phyloP scores from a whole-genome alignment of 75 land plant species.

The Pinus tabuliformis region DNA sequence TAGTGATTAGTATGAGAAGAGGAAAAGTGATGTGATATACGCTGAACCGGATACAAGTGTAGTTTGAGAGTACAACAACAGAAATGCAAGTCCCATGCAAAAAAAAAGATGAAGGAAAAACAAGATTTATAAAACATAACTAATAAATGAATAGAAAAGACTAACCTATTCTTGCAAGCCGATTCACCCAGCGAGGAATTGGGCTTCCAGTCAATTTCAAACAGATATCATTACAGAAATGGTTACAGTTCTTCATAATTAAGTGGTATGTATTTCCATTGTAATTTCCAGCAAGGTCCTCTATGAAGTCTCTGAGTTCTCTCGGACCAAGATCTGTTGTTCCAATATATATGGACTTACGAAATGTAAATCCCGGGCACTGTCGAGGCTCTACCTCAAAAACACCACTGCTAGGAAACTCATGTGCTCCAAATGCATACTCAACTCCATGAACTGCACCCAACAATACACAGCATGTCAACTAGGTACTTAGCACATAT shows the following conservation, averaged over 20 bases:
- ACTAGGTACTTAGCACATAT: not conserved
- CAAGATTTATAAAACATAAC: not conserved
- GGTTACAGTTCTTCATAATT: constrained; percentile 50
- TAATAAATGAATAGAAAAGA: not conserved
- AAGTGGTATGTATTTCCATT: constrained; percentile 43
- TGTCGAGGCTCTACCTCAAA: constrained; percentile 45
- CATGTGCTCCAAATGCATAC: constrained; percentile 57
- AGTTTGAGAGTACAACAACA: no score
- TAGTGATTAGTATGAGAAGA: not conserved
- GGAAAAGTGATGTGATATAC: not conserved
- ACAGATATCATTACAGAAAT: constrained; percentile 48
- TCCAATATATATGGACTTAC: constrained; percentile 43
- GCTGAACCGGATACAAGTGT: no score
- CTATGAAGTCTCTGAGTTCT: constrained; percentile 29
- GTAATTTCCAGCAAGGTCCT: constrained; percentile 24
- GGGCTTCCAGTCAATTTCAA: constrained; percentile 23
- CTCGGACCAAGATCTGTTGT: constrained; percentile 17
- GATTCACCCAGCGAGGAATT: constrained; percentile 51
- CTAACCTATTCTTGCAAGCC: constrained; percentile 45
- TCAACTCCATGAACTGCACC: constrained; percentile 48
- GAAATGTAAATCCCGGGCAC: constrained; percentile 44
- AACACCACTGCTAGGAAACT: constrained; percentile 37
- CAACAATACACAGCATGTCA: not conserved
- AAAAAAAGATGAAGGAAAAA: not conserved
- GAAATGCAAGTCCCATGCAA: no score